phyloP scores from a whole-genome alignment of 140 eudicot genomes.

The Senecio squalidus region DNA sequence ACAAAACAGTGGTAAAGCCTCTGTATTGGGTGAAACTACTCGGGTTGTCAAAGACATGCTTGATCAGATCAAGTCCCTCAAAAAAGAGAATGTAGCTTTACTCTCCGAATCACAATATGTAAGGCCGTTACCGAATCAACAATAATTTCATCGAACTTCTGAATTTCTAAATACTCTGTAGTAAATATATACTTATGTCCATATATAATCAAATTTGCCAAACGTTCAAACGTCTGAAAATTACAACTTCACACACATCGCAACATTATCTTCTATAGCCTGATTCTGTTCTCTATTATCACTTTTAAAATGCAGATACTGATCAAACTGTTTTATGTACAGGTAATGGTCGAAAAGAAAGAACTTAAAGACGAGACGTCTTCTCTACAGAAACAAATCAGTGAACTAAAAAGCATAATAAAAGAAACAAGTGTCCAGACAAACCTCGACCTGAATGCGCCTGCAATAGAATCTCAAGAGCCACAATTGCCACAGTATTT shows the following conservation, averaged over 20 bases:
- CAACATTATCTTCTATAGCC: not conserved
- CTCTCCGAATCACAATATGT: slow-evolving; percentile 78
- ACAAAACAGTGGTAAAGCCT: slow-evolving; percentile 70
- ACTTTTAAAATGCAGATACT: too few relatives aligned
- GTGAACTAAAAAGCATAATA: slow-evolving; percentile 38
- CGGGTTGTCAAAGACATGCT: slow-evolving; percentile 55
- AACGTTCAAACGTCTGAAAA: not conserved
- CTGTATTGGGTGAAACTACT: slow-evolving; percentile 57
- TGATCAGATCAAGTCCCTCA: slow-evolving; percentile 51
- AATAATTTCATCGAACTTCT: not conserved
- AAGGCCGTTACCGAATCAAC: slow-evolving; percentile 21
- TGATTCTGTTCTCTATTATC: too few relatives aligned
- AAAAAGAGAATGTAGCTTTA: slow-evolving; percentile 60
- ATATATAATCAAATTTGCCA: not conserved
- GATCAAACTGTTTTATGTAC: not conserved
- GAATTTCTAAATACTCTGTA: too few relatives aligned
- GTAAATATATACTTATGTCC: not conserved
- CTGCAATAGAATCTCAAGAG: slow-evolving; percentile 48
- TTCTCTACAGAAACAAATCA: slow-evolving; percentile 47
- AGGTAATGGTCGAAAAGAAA: slow-evolving; percentile 63
- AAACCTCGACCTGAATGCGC: slow-evolving; percentile 61
- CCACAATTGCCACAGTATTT: slow-evolving; percentile 27
- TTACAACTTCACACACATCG: not conserved
- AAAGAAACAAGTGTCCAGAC: slow-evolving; percentile 36
- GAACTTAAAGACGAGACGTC: slow-evolving; percentile 67